These are phyloP conservation scores for Coprinellus micaceus DNA, from an alignment of 768 basidiomycete species.

Conservation along the genomic window DNA sequence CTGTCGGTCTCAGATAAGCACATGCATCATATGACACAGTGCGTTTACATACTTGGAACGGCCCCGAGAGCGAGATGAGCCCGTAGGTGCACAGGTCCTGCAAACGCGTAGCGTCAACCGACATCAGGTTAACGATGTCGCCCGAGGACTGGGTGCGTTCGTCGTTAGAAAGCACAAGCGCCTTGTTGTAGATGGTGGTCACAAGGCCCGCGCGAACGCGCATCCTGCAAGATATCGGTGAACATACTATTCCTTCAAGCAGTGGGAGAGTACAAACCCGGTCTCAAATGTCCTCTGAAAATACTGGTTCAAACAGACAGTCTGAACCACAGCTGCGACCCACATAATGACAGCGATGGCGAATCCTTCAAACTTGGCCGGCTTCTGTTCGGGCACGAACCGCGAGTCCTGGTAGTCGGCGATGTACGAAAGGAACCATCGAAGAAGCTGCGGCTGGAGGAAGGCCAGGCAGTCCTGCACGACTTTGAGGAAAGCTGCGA, in stretches of 20 bases:
- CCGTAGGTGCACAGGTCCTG: slow-evolving; percentile 83
- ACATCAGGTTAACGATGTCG: slow-evolving; percentile 94
- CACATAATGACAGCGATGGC: slow-evolving; percentile 80
- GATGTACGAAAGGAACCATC: slow-evolving; percentile 77
- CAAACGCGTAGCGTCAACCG: slow-evolving; percentile 75
- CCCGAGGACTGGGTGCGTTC: slow-evolving; percentile 80
- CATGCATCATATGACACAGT: too few relatives aligned
- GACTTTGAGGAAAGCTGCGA: slow-evolving; percentile 66
- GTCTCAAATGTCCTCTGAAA: slow-evolving; percentile 82
- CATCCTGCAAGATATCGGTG: too few relatives aligned
- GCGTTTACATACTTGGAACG: slow-evolving; percentile 62
- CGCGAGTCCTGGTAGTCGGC: slow-evolving; percentile 63
- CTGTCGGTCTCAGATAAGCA: slow-evolving; percentile 37
- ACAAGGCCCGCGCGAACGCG: slow-evolving; percentile 89
- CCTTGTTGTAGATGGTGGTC: slow-evolving; percentile 80
- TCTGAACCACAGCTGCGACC: slow-evolving; percentile 70
- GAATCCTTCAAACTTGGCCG: slow-evolving; percentile 61
- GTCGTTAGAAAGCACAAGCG: slow-evolving; percentile 81
- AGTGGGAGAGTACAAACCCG: slow-evolving; percentile 33
- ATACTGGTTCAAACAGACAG: slow-evolving; percentile 81
- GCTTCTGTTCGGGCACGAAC: slow-evolving; percentile 25
- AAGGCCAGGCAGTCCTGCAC: slow-evolving; percentile 79
- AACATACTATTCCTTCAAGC: background rate
- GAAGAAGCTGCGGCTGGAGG: slow-evolving; percentile 82
- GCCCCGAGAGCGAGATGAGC: slow-evolving; percentile 80